Percentiles rank a stretch among this genome's conserved stretches.
phyloP scores from a whole-genome alignment of 1,284 basidiomycete genomes.

The Blastosporella zonata region DNA sequence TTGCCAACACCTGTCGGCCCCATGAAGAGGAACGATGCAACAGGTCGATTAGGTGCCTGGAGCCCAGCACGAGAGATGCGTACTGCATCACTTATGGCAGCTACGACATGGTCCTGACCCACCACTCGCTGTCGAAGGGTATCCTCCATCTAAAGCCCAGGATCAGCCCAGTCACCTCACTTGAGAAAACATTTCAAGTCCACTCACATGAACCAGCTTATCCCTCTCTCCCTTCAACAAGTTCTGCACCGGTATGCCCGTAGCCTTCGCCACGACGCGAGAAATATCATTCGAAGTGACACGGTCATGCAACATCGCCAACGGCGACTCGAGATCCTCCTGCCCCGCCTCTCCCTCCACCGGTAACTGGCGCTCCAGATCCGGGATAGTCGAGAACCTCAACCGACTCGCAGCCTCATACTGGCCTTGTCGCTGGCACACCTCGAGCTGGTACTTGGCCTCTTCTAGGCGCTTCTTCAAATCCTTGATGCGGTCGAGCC shows the following conservation, averaged over 20 bases:
- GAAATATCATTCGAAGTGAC: conserved; percentile 90
- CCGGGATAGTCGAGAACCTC: conserved; percentile 83
- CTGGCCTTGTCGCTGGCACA: conserved; percentile 82
- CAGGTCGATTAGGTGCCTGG: conserved; percentile 81
- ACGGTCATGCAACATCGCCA: conserved; percentile 78
- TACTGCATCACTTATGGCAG: conserved; percentile 83
- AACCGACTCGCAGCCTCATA: conserved; percentile 81
- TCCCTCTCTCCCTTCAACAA: conserved; percentile 88
- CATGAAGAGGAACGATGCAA: conserved; percentile 90
- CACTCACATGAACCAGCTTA: conserved; percentile 80
- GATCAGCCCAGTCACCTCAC: not conserved
- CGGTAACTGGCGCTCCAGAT: conserved; percentile 75
- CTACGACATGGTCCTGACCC: conserved; percentile 84
- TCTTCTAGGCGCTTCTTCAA: conserved; percentile 81
- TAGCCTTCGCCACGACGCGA: conserved; percentile 83
- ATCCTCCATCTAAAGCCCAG: conserved; percentile 73
- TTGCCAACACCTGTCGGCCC: conserved; percentile 88
- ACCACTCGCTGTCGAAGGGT: conserved; percentile 74
- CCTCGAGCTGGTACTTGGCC: conserved; percentile 83
- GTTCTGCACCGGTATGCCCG: conserved; percentile 90
- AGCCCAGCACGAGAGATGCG: conserved; percentile 89
- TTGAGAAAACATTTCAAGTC: not conserved
- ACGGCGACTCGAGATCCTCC: conserved; percentile 41
- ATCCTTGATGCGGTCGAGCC: conserved; percentile 76
- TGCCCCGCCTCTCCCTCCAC: conserved; percentile 48